These are phyloP conservation scores for Fusarium temperatum DNA, from an alignment of 2,329 filamentous ascomycete genomes.

Conservation along the genomic window DNA sequence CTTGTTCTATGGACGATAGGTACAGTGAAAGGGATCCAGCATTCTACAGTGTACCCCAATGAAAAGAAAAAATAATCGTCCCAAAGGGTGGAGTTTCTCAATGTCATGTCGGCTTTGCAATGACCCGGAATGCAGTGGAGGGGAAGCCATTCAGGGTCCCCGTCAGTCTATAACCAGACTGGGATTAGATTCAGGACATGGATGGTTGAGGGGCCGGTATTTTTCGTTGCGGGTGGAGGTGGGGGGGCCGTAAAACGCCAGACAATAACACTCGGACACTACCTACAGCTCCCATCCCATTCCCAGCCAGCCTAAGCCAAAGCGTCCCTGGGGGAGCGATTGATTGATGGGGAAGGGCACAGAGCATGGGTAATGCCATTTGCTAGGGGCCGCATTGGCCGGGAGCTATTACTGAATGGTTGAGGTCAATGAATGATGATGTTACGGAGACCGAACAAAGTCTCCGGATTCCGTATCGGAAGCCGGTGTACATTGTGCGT, in stretches of 20 bases:
- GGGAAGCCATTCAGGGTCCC: slow-evolving; percentile 27
- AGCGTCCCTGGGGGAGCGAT: slow-evolving; percentile 5
- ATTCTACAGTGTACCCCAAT: slow-evolving; percentile 34
- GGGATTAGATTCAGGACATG: background rate
- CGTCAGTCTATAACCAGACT: background rate
- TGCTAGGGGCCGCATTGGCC: slow-evolving; percentile 1
- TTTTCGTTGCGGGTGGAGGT: slow-evolving; percentile 16
- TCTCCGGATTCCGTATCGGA: slow-evolving; percentile 32
- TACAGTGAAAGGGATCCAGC: background rate
- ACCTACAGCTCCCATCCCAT: slow-evolving; percentile 8
- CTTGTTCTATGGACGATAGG: background rate
- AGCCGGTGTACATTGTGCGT: slow-evolving; percentile 12
- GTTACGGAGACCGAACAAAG: slow-evolving; percentile 29
- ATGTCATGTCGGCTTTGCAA: slow-evolving; percentile 12
- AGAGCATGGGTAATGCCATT: slow-evolving; percentile 7
- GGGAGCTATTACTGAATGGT: slow-evolving; percentile 13
- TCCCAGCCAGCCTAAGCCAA: slow-evolving; percentile 13
- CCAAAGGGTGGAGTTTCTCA: background rate
- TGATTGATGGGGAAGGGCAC: slow-evolving; percentile 21
- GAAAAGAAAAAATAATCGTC: slow-evolving; percentile 26
- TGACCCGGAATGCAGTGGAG: slow-evolving; percentile 23
- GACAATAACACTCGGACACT: slow-evolving; percentile 7
- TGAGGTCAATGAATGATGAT: slow-evolving; percentile 2
- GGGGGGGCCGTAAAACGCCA: slow-evolving; percentile 11
- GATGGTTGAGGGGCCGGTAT: slow-evolving; percentile 32